Conservation (phyloP, 495 filamentous ascomycete genomes). For the Coniosporium apollinis region DNA sequence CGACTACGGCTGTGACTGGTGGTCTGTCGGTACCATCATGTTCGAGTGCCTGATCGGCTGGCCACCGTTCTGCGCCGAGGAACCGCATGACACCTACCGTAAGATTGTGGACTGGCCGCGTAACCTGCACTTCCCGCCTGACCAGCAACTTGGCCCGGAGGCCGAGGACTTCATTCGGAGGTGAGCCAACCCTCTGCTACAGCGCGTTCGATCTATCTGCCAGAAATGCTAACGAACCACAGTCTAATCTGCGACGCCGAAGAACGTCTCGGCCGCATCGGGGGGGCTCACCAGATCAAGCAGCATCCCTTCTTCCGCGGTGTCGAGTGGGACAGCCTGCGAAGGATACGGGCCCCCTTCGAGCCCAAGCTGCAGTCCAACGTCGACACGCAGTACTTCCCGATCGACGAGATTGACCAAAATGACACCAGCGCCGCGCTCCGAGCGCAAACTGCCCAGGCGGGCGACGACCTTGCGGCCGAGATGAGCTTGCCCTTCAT, state of each 20-base stretch:
- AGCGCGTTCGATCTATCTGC: not conserved
- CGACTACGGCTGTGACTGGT: constrained; percentile 95
- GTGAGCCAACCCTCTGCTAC: constrained; percentile 27
- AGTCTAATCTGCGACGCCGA: constrained; percentile 86
- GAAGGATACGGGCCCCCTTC: constrained; percentile 85
- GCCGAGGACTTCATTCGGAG: constrained; percentile 78
- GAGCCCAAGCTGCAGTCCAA: constrained; percentile 82
- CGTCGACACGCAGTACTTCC: constrained; percentile 97
- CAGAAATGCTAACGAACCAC: constrained; percentile 5
- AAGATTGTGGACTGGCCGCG: constrained; percentile 99
- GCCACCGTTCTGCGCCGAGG: constrained; percentile 98
- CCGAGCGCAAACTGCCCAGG: constrained; percentile 42
- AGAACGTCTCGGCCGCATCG: constrained; percentile 69
- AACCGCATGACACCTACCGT: constrained; percentile 90
- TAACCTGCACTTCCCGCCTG: constrained; percentile 90
- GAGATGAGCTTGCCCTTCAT: constrained; percentile 96
- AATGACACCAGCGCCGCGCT: constrained; percentile 61
- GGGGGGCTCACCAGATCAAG: constrained; percentile 78
- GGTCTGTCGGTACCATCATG: constrained; percentile 98
- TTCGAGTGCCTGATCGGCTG: constrained; percentile 98
- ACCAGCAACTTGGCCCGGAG: constrained; percentile 70
- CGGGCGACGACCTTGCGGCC: constrained; percentile 45
- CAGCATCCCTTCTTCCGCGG: constrained; percentile 88
- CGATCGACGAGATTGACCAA: constrained; percentile 92
- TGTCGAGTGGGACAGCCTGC: constrained; percentile 81